These are phyloP conservation scores for Tricholoma matsutake DNA, from an alignment of 768 basidiomycete species.

Conservation along the genomic window DNA sequence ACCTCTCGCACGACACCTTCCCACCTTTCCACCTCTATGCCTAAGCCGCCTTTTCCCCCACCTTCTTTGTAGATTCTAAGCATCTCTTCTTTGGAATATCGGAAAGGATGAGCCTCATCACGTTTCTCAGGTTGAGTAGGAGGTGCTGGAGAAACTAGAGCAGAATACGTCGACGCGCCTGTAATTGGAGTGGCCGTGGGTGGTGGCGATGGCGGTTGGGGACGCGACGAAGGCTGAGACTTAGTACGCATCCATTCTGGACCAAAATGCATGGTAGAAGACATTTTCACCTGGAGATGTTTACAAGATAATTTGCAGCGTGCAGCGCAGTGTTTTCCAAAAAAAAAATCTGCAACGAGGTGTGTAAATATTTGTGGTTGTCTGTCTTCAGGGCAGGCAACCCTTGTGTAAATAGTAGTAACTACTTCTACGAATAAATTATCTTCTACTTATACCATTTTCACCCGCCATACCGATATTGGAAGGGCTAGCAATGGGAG, in stretches of 20 bases:
- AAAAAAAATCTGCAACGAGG: slow-evolving; percentile 30
- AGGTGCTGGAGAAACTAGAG: slow-evolving; percentile 56
- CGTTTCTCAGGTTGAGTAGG: slow-evolving; percentile 50
- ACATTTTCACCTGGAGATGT: slow-evolving; percentile 34
- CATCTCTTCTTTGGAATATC: slow-evolving; percentile 84
- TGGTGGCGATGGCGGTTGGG: slow-evolving; percentile 59
- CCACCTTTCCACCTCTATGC: slow-evolving; percentile 85
- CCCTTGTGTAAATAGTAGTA: slow-evolving; percentile 2
- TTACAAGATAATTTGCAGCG: slow-evolving; percentile 19
- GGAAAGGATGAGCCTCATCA: slow-evolving; percentile 75
- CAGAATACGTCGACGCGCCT: slow-evolving; percentile 66
- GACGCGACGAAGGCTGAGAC: slow-evolving; percentile 51
- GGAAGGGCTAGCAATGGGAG: slow-evolving; percentile 51
- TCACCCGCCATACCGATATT: slow-evolving; percentile 68
- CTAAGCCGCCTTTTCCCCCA: slow-evolving; percentile 67
- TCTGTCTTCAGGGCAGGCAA: slow-evolving; percentile 40
- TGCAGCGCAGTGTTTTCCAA: slow-evolving; percentile 23
- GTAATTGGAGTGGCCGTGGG: slow-evolving; percentile 40
- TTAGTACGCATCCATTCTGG: slow-evolving; percentile 93
- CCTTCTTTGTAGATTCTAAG: slow-evolving; percentile 81
- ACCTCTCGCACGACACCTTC: slow-evolving; percentile 83
- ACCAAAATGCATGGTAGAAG: slow-evolving; percentile 80
- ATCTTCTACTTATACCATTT: slow-evolving; percentile 36
- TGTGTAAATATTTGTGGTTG: slow-evolving; percentile 32
- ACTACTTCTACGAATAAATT: slow-evolving; percentile 3